Conservation (phyloP, 257 asterid species). For the Solanum chiquidenum region DNA sequence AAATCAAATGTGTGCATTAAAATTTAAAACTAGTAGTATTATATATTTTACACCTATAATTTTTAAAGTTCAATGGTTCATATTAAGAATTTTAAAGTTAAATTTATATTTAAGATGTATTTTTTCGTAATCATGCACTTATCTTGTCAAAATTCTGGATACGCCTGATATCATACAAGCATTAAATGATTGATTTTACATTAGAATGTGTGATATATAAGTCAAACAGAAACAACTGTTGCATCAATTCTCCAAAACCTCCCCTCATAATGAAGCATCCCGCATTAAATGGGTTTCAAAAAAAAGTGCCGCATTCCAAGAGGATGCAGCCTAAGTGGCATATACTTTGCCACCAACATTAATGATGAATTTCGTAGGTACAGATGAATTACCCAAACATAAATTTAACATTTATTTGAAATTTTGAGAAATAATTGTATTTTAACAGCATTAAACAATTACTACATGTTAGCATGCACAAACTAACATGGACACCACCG, state of each 20-base stretch:
- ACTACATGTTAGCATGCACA: not conserved
- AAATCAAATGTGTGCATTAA: no score
- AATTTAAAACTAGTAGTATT: no score
- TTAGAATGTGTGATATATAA: not conserved
- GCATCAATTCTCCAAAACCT: not conserved
- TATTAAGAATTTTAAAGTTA: no score
- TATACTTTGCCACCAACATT: no score
- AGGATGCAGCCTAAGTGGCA: not conserved
- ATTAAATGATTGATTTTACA: not conserved
- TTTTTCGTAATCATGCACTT: no score
- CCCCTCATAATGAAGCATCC: not conserved
- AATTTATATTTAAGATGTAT: no score
- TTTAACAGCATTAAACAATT: not conserved
- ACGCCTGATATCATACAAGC: not conserved
- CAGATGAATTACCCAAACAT: no score
- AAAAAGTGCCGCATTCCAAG: not conserved
- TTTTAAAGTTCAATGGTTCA: no score
- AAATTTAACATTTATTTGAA: not conserved
- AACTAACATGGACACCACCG: not conserved
- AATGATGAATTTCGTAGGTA: not conserved
- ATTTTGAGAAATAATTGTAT: no score
- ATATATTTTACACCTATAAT: no score
- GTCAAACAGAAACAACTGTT: not conserved
- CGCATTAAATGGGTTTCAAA: not conserved
- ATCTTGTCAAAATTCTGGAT: no score